Evolutionary conservation across 2,329 filamentous ascomycete species (phyloP), one percentile per base, ranked within the genome.

Genomic region (Botrytis tulipae): DNA sequence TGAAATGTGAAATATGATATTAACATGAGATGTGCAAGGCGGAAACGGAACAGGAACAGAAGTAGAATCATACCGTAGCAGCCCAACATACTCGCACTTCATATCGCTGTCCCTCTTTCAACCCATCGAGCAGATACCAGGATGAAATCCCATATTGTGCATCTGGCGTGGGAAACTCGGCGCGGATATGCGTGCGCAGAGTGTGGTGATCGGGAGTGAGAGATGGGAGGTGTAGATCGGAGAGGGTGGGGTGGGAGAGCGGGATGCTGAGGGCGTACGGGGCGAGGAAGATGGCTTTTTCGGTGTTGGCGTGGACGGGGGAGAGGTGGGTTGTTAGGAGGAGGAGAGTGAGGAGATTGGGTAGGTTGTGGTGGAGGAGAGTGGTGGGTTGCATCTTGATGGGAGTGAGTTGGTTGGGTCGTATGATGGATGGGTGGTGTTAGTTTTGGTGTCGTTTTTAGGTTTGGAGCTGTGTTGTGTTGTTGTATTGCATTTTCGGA

Each of bases 51-150:
- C 29, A 32, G 37, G 35, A 54, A 54, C 29, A 35, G 20, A 9
- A 10, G 14, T 40, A 7, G 10, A 22, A 57, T 87, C 92, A 83
- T 87, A 97, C 95, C 75, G 92, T 96, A 59, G 96, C 96, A 74
- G 94, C 87, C 95, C 95, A 99, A 84, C 95, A 98, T 74, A 98
- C 87, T 72, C 96, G 90, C 67, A 97, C 88, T 85, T 99, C 96
- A 85, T 98, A 98, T 77, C 94, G 88, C 79, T 92, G 91, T 18
- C 89, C 89, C 51, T 89, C 87, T n/a, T 83, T 86, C 72, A 99
- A 85, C 48, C 86, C 84, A 73, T 92, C 88, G 9, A 99, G 87
- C 12, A 95, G 84, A 77, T 94, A 88, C 96, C 96, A 98, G 42
- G 92, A 91, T 70, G 90, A 85, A 18, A 85, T 83, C 12, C 93